A percentile compares a stretch with the other conserved stretches of the same genome.
phyloP scores from a whole-genome alignment of 352 stramenopile genomes.

The Saprolegnia diclina region DNA sequence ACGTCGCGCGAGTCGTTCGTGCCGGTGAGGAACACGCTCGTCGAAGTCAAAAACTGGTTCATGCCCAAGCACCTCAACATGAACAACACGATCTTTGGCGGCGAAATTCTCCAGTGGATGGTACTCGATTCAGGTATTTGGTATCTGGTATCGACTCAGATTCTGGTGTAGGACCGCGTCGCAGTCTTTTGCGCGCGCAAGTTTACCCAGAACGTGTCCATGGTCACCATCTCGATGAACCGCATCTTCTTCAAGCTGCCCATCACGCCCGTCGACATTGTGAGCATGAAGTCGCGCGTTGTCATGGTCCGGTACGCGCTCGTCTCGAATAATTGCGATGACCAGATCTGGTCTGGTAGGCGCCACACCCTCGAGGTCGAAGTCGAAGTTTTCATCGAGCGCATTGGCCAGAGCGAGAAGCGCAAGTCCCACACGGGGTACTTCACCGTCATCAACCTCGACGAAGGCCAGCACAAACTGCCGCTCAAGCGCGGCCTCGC shows the following conservation, averaged over 20 bases:
- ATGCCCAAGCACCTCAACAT: constrained; percentile 28
- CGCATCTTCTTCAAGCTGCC: constrained; percentile 63
- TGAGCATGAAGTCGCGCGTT: constrained; percentile 69
- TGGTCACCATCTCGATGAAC: constrained; percentile 65
- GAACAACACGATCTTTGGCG: constrained; percentile 30
- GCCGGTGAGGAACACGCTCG: constrained; percentile 11
- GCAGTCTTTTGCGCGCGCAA: constrained; percentile 59
- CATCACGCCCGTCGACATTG: constrained; percentile 55
- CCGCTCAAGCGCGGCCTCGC: constrained; percentile 18
- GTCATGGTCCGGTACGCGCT: constrained; percentile 18
- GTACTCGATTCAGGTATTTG: neutral
- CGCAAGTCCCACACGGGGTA: constrained; percentile 30
- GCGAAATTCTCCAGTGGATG: constrained; percentile 30
- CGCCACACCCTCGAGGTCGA: constrained; percentile 26
- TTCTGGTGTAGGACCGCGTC: constrained; percentile 31
- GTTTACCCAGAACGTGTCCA: constrained; percentile 71
- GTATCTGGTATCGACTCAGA: neutral
- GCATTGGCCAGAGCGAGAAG: neutral
- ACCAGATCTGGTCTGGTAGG: neutral
- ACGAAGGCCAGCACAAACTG: neutral
- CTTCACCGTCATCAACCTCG: constrained; percentile 30
- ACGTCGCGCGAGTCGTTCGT: constrained; percentile 27
- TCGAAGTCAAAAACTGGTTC: constrained; percentile 28
- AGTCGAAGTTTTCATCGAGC: constrained; percentile 29
- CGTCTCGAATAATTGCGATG: neutral